Evolutionary conservation across 495 filamentous ascomycete species (phyloP).

Genomic region (Filosporella fistucella): DNA sequence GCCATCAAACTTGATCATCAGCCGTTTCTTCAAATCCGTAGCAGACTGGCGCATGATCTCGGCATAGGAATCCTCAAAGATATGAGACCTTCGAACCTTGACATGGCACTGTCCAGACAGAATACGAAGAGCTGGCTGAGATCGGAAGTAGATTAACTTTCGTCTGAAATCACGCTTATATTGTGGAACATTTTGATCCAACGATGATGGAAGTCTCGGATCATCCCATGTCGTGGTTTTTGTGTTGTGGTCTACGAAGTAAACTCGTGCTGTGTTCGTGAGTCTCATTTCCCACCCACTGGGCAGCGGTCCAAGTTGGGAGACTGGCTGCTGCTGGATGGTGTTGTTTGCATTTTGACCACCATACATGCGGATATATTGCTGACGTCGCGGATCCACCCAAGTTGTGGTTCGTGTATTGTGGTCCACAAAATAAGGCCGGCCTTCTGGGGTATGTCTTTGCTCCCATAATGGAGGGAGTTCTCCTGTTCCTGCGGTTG

Average conservation of each 20-base stretch:
- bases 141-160: conserved; percentile 98
- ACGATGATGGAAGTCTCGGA: conserved; percentile 86
- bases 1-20: conserved; percentile 99
- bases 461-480: conserved; percentile 96
- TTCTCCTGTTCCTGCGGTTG: conserved; percentile 91
- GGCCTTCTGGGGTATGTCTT: conserved; percentile 87
- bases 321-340: conserved; percentile 96
- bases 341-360: conserved; percentile 73
- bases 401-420: conserved; percentile 98
- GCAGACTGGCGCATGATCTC: conserved; percentile 97
- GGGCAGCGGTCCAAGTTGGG: conserved; percentile 91
- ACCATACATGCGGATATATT: conserved; percentile 97
- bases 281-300: conserved; percentile 99
- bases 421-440: conserved; percentile 98
- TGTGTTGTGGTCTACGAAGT: conserved; percentile 99
- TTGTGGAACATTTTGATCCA: conserved; percentile 97
- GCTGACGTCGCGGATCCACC: conserved; percentile 97
- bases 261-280: conserved; percentile 95
- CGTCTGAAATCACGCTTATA: conserved; percentile 98
- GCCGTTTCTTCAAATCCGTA: conserved; percentile 92
- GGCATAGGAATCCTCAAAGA: conserved; percentile 97
- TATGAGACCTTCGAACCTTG: conserved; percentile 92
- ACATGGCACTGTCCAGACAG: conserved; percentile 96
- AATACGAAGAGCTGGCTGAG: conserved; percentile 92
- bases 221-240: conserved; percentile 99